Percentiles rank a stretch among this genome's conserved stretches.
phyloP scores from a whole-genome alignment of 164 flowering plant species.

The Tetrastigma voinierianum region DNA sequence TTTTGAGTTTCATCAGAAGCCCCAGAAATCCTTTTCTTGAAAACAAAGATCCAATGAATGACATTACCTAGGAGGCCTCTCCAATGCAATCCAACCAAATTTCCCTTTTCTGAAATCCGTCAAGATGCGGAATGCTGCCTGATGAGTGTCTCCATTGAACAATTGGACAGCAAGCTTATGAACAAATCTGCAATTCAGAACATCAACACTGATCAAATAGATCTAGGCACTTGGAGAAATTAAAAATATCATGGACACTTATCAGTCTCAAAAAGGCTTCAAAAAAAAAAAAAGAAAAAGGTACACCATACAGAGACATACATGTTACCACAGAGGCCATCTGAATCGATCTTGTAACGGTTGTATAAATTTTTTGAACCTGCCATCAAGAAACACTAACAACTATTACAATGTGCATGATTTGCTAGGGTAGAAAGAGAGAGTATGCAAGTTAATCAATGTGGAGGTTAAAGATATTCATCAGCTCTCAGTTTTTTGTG shows the following conservation, averaged over 20 bases:
- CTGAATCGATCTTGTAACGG: constrained; percentile 74
- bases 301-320: constrained; percentile 26
- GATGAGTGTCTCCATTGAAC: constrained; percentile 80
- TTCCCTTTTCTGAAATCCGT: constrained; percentile 89
- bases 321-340: constrained; percentile 72
- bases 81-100: constrained; percentile 87
- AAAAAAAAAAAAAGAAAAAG: background rate
- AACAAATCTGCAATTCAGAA: constrained; percentile 57
- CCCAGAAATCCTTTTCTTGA: background rate
- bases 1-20: background rate
- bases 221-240: background rate
- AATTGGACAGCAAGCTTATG: constrained; percentile 67
- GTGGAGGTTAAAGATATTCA: too few relatives aligned
- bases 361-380: constrained; percentile 57
- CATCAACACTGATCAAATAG: background rate
- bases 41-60: constrained; percentile 1
- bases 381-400: constrained; percentile 19
- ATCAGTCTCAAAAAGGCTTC: background rate
- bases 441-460: too few relatives aligned
- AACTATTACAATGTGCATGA: background rate
- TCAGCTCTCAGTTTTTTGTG: too few relatives aligned
- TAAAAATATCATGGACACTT: background rate
- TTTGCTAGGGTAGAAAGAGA: background rate
- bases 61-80: constrained; percentile 72
- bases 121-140: constrained; percentile 88